Conservation (phyloP, 345 rosid species). For the Eucalyptus tenuipes region DNA sequence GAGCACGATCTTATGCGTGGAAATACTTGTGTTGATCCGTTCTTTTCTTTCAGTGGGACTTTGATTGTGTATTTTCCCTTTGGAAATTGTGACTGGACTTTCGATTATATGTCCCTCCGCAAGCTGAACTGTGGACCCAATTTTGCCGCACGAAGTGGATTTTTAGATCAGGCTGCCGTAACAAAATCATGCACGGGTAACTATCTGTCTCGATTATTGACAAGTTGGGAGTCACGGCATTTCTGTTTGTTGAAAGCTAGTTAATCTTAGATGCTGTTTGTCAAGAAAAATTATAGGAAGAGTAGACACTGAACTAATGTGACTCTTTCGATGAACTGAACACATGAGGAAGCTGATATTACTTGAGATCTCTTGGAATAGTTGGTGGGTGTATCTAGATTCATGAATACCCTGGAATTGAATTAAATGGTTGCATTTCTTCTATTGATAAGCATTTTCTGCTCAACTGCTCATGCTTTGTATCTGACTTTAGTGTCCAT, state of each 20-base stretch:
- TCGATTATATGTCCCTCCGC: neutral
- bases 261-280: neutral
- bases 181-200: neutral
- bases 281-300: neutral
- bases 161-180: neutral
- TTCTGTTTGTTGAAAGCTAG: neutral
- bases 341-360: neutral
- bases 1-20: no score
- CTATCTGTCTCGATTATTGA: neutral
- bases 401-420: neutral
- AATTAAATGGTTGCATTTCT: neutral
- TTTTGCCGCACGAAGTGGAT: neutral
- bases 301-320: neutral
- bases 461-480: neutral
- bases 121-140: neutral
- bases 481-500: neutral
- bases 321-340: neutral
- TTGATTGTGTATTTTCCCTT: neutral
- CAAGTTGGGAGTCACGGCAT: neutral
- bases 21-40: no score
- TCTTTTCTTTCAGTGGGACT: no score
- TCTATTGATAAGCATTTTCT: neutral
- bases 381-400: neutral
- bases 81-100: neutral
- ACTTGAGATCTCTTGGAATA: neutral